A percentile compares a stretch with the other conserved stretches of the same genome.
These are phyloP conservation scores for Botrytis pseudocinerea DNA, from an alignment of 2,329 filamentous ascomycete species.

Conservation along the genomic window DNA sequence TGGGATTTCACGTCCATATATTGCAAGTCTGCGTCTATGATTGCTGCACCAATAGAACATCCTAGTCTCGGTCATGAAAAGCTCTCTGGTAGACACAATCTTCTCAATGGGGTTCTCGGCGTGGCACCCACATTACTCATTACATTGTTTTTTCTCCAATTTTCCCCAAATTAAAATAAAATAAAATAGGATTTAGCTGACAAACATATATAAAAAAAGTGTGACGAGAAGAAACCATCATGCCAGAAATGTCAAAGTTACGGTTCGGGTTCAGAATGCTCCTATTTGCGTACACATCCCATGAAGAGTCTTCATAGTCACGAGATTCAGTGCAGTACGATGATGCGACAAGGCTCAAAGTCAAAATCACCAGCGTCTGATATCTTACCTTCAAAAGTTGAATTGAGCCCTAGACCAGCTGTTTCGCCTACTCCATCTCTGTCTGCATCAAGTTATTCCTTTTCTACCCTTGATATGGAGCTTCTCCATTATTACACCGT, in stretches of 20 bases:
- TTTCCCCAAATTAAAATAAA: background rate
- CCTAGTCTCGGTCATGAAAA: constrained; percentile 8
- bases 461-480: constrained; percentile 45
- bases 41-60: constrained; percentile 7
- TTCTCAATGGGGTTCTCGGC: background rate
- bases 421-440: constrained; percentile 19
- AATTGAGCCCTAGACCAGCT: background rate
- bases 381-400: constrained; percentile 19
- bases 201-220: constrained; percentile 27
- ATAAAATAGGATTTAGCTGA: background rate
- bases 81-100: background rate
- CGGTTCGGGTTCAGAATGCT: constrained; percentile 33
- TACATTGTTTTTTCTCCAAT: background rate
- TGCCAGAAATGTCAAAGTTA: constrained; percentile 37
- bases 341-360: constrained; percentile 13
- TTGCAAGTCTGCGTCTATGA: background rate
- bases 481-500: constrained; percentile 48
- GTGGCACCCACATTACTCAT: background rate
- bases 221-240: constrained; percentile 37
- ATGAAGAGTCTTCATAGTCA: constrained; percentile 25
- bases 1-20: background rate
- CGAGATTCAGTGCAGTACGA: constrained; percentile 5
- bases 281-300: constrained; percentile 38
- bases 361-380: constrained; percentile 21
- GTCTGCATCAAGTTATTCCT: constrained; percentile 17